Conservation (phyloP, 1,284 basidiomycete genomes). For the Ustilago crameri region DNA sequence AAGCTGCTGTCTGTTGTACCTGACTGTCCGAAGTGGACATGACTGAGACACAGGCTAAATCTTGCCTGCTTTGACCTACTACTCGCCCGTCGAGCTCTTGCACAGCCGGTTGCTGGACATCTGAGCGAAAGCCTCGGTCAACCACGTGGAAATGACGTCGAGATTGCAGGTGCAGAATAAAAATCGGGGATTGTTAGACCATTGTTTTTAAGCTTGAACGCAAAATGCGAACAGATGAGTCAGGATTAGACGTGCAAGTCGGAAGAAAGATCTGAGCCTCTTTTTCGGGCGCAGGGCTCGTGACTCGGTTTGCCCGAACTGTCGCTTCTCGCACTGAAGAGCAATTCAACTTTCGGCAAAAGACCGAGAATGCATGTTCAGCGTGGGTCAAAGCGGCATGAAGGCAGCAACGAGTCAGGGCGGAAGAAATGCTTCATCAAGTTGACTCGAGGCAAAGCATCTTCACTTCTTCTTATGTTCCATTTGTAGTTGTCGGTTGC, state of each 20-base stretch:
- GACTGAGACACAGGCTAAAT: too few species aligned
- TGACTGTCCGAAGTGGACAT: too few species aligned
- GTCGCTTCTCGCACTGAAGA: background rate
- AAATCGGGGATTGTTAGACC: background rate
- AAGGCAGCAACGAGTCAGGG: background rate
- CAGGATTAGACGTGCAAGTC: constrained; percentile 2
- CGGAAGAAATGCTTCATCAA: background rate
- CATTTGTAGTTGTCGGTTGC: background rate
- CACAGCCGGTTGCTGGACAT: too few species aligned
- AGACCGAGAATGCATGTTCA: constrained; percentile 2
- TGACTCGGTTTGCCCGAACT: constrained; percentile 4
- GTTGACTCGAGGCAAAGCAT: background rate
- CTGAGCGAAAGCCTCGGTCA: background rate
- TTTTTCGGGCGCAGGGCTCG: background rate
- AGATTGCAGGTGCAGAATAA: background rate
- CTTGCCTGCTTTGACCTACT: too few species aligned
- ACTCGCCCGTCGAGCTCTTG: too few species aligned
- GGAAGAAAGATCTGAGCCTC: constrained; percentile 1
- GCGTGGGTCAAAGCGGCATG: constrained; percentile 1
- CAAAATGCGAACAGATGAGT: background rate
- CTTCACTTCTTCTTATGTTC: background rate
- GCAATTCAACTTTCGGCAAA: constrained; percentile 2
- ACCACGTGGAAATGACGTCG: constrained; percentile 8
- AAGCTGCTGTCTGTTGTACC: too few species aligned
- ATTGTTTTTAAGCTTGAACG: background rate